Base-by-base conservation (phyloP, 345 rosid genomes). In the Euphorbia tirucalli region DNA sequence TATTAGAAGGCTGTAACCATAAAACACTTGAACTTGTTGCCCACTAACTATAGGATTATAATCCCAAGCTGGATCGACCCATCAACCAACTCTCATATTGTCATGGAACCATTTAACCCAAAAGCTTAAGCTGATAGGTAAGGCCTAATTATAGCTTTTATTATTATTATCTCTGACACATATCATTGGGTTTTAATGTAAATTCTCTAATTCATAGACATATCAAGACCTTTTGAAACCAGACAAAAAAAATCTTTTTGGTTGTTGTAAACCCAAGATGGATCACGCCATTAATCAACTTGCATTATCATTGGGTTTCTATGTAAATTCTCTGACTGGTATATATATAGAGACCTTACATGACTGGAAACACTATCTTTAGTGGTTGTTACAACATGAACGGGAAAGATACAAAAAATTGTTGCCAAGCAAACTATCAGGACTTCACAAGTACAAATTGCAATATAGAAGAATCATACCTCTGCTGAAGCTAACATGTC, bases 401-500 rank as follows among this genome's bases (percentile, higher is more conserved):
- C 10, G 13, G 15, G 28, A 24, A 24, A 22, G 7, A 35, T n/a
- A 50, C 18, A 18, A 14, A 32, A 39, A 32, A 39, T 22, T 22
- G 32, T 50, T 4, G 19, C 24, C 54, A 56, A 59, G 64, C 37
- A 46, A 74, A 43, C 57, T 28, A 55, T 55, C 56, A 21, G 35
- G 46, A 28, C 24, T 43, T 19, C 14, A 24, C 50, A 1, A 16
- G 5, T n/a, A 64, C 39, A 61, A 22, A 11, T 13, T 25, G 37
- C 39, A 72, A 72, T 37, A 65, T 24, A 18, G 70, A 65, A 41
- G 71, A 30, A 68, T 3, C 68, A 68, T 85, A 95, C 98, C 96
- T 89, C 91, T 49, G 79, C 65, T 50, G 81, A 70, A 66, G 86
- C 85, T 65, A 88, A 73, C 65, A 75, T 83, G 71, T 81, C 82